phyloP scores from a whole-genome alignment of 768 basidiomycete species.

The Lactarius pseudohatsudake region DNA sequence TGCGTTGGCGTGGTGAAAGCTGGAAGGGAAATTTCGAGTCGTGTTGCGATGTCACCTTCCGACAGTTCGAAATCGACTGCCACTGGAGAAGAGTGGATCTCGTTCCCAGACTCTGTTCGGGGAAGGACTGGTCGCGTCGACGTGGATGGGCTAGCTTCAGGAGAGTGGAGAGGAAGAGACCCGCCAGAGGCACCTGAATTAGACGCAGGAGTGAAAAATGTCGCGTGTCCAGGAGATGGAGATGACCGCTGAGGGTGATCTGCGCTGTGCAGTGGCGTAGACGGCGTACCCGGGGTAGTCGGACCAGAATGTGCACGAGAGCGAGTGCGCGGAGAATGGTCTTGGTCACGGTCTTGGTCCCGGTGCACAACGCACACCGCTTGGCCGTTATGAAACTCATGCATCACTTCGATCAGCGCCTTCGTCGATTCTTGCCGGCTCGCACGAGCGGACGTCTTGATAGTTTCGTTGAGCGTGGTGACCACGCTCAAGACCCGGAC shows the following conservation, averaged over 20 bases:
- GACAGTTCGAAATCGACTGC: slow-evolving; percentile 34
- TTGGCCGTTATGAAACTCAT: slow-evolving; percentile 65
- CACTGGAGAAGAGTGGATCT: slow-evolving; percentile 23
- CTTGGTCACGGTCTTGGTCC: slow-evolving; percentile 17
- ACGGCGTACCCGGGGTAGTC: slow-evolving; percentile 20
- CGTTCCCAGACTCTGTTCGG: neutral
- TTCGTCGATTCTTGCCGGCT: slow-evolving; percentile 61
- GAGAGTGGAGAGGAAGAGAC: neutral
- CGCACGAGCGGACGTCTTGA: slow-evolving; percentile 56
- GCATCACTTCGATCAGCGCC: slow-evolving; percentile 58
- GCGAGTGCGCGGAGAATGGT: slow-evolving; percentile 31
- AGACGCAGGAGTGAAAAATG: neutral
- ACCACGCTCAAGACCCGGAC: slow-evolving; percentile 64
- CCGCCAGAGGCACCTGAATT: neutral
- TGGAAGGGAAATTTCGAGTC: slow-evolving; percentile 61
- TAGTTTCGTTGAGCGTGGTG: slow-evolving; percentile 73
- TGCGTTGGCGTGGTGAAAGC: slow-evolving; percentile 67
- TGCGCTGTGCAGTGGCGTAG: neutral
- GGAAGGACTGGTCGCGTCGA: neutral
- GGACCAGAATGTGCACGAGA: slow-evolving; percentile 14
- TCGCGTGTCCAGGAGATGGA: neutral
- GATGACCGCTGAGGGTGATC: neutral
- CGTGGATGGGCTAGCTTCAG: slow-evolving; percentile 19
- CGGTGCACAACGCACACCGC: slow-evolving; percentile 39
- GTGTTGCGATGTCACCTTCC: slow-evolving; percentile 55